Conservation (phyloP, 139 green algal genomes). For the Pleodorina starrii region DNA sequence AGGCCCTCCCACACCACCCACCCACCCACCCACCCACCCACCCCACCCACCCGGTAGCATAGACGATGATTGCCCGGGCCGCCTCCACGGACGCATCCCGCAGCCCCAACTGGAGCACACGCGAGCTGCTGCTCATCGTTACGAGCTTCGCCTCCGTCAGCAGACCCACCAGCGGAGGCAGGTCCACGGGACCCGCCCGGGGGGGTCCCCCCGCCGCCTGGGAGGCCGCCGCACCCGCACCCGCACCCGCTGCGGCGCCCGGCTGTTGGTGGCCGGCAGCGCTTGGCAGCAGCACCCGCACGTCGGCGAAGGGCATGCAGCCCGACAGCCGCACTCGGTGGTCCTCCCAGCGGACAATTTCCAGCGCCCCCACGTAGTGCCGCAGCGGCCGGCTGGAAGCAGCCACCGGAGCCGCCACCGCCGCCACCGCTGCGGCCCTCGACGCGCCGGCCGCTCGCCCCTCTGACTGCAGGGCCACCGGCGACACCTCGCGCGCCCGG, state of each 20-base stretch:
- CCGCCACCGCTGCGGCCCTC: neutral
- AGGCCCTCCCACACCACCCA: too few relatives aligned
- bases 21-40: too few relatives aligned
- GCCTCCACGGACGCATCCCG: conserved; percentile 9
- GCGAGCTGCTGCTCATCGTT: too few relatives aligned
- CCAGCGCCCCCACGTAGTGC: neutral
- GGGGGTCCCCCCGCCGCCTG: too few relatives aligned
- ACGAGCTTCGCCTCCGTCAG: neutral
- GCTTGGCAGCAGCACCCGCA: neutral
- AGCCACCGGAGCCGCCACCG: neutral
- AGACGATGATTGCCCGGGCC: neutral
- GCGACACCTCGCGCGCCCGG: too few relatives aligned
- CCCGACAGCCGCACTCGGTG: neutral
- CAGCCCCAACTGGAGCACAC: neutral
- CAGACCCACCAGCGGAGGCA: neutral
- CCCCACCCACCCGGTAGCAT: neutral
- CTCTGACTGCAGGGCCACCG: too few relatives aligned
- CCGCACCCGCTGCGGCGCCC: neutral
- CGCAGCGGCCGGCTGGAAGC: neutral
- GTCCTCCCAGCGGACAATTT: neutral
- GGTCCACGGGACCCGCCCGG: neutral
- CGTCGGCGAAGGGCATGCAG: neutral
- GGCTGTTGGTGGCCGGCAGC: neutral
- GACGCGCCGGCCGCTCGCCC: neutral
- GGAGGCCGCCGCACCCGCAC: too few relatives aligned